phyloP scores from a whole-genome alignment of 208 protist genomes.

The Crithidia fasciculata region DNA sequence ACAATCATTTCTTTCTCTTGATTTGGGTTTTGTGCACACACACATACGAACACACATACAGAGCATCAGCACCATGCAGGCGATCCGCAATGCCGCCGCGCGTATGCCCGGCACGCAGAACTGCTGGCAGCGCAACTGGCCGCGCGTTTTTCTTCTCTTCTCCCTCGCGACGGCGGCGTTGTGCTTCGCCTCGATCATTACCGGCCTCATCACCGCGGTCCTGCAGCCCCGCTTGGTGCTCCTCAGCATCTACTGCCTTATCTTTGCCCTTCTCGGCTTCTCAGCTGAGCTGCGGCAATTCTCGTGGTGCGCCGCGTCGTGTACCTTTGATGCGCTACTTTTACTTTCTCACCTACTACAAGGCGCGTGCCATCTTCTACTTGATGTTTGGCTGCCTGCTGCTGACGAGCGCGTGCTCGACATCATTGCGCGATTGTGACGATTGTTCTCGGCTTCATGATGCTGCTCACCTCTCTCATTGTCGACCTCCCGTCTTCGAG shows the following conservation, averaged over 20 bases:
- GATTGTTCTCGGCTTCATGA: conserved; percentile 58
- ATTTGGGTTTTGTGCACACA: background rate
- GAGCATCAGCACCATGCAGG: conserved; percentile 4
- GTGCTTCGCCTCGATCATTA: conserved; percentile 47
- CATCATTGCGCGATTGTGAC: conserved; percentile 51
- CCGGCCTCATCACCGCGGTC: conserved; percentile 42
- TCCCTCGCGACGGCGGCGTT: conserved; percentile 42
- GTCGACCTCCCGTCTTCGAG: conserved; percentile 60
- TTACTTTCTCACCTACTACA: conserved; percentile 79
- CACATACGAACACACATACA: background rate
- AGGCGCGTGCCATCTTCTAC: conserved; percentile 71
- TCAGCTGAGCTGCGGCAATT: conserved; percentile 78
- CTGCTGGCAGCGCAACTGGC: conserved; percentile 60
- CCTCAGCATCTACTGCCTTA: conserved; percentile 65
- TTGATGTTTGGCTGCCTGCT: conserved; percentile 74
- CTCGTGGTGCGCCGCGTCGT: conserved; percentile 43
- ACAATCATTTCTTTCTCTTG: background rate
- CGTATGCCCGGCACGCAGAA: conserved; percentile 7
- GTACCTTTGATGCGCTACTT: conserved; percentile 74
- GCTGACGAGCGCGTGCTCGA: conserved; percentile 42
- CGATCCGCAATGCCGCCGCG: conserved; percentile 9
- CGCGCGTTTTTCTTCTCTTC: conserved; percentile 49
- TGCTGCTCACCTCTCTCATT: conserved; percentile 60
- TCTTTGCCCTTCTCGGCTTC: conserved; percentile 72
- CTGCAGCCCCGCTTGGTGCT: conserved; percentile 25